Percentiles rank a stretch among this genome's conserved stretches.
These are phyloP conservation scores for Fusarium anguioides DNA, from an alignment of 2,329 filamentous ascomycete genomes.

Conservation along the genomic window DNA sequence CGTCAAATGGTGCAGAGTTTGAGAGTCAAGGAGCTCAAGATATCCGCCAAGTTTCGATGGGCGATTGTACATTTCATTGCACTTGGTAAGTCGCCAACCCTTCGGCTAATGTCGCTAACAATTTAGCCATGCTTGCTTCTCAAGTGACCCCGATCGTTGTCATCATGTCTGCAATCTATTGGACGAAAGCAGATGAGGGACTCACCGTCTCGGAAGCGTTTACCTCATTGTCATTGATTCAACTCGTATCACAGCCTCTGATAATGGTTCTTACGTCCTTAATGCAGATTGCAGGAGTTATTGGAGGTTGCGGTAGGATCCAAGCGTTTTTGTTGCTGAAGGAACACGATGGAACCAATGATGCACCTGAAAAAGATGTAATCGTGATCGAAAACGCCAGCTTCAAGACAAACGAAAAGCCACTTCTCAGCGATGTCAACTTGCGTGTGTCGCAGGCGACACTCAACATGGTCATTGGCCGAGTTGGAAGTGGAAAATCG, in stretches of 20 bases:
- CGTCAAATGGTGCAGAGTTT: slow-evolving; percentile 49
- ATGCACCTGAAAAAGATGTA: not conserved
- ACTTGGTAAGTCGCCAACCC: slow-evolving; percentile 39
- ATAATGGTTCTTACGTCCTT: slow-evolving; percentile 49
- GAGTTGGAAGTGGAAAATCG: slow-evolving; percentile 59
- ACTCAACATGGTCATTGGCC: slow-evolving; percentile 54
- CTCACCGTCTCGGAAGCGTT: slow-evolving; percentile 51
- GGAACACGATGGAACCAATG: slow-evolving; percentile 16
- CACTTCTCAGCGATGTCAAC: slow-evolving; percentile 43
- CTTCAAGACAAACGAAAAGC: slow-evolving; percentile 27
- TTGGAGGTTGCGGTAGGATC: slow-evolving; percentile 50
- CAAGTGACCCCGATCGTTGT: slow-evolving; percentile 48
- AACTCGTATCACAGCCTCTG: slow-evolving; percentile 49
- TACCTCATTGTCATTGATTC: slow-evolving; percentile 52
- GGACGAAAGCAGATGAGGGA: slow-evolving; percentile 45
- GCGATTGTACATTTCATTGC: slow-evolving; percentile 49
- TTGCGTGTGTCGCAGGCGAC: slow-evolving; percentile 32
- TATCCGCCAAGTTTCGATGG: slow-evolving; percentile 52
- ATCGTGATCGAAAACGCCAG: slow-evolving; percentile 19
- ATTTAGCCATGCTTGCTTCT: slow-evolving; percentile 42
- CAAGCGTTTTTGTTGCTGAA: slow-evolving; percentile 48
- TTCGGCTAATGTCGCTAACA: not conserved
- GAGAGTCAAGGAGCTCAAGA: slow-evolving; percentile 52
- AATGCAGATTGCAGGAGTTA: slow-evolving; percentile 48
- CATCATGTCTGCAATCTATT: slow-evolving; percentile 51